Conservation (phyloP, 228 moss, liverwort and hornwort species). For the Sphagnum fallax region DNA sequence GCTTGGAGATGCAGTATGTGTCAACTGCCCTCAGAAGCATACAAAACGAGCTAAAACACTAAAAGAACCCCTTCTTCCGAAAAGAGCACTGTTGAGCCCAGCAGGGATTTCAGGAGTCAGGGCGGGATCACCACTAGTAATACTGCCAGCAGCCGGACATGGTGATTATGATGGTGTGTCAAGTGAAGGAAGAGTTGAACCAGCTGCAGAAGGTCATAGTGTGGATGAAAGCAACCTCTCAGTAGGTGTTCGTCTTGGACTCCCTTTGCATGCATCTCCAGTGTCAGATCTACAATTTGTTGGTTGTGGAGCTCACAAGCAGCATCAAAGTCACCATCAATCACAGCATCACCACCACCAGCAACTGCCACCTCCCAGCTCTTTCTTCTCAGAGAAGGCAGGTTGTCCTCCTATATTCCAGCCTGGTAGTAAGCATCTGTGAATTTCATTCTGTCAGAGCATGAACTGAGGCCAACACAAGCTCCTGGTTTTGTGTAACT, state of each 20-base stretch:
- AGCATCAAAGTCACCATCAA: no score
- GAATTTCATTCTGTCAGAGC: no score
- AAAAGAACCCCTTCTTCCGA: slow-evolving; percentile 45
- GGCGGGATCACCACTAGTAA: slow-evolving; percentile 8
- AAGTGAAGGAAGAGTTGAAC: slow-evolving; percentile 56
- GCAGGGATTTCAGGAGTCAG: slow-evolving; percentile 32
- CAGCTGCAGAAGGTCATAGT: slow-evolving; percentile 41
- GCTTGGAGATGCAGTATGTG: slow-evolving; percentile 54
- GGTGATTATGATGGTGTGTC: slow-evolving; percentile 58
- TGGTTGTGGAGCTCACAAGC: slow-evolving; percentile 4
- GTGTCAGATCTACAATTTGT: slow-evolving; percentile 53
- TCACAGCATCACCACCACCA: slow-evolving; percentile 10
- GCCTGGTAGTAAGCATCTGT: no score
- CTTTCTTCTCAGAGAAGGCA: slow-evolving; percentile 66
- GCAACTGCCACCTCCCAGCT: slow-evolving; percentile 30
- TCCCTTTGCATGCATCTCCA: slow-evolving; percentile 58
- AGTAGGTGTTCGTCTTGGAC: slow-evolving; percentile 45
- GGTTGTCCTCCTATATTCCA: slow-evolving; percentile 12
- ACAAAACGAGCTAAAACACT: slow-evolving; percentile 59
- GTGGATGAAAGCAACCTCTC: slow-evolving; percentile 65
- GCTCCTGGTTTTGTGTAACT: no score
- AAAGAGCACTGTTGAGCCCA: slow-evolving; percentile 31
- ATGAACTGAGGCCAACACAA: no score
- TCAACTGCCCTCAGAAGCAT: slow-evolving; percentile 70
- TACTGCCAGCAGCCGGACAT: slow-evolving; percentile 47